phyloP scores from a whole-genome alignment of 495 filamentous ascomycete genomes.

The Extremus antarcticus region DNA sequence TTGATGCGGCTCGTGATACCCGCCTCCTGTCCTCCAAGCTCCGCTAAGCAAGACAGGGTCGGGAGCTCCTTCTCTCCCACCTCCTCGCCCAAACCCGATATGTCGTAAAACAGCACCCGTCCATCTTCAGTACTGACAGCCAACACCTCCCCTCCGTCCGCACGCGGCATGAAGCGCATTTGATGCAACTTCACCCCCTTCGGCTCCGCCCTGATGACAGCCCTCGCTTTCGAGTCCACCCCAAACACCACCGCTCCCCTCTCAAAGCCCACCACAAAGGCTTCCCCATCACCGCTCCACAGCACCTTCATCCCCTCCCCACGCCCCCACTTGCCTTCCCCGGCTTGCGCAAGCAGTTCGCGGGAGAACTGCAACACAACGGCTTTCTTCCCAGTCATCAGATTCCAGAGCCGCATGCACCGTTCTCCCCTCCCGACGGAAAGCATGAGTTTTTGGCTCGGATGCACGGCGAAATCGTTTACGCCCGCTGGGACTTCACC shows the following conservation, averaged over 20 bases:
- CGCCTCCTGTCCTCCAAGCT: conserved; percentile 62
- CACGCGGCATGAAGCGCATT: conserved; percentile 52
- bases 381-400: conserved; percentile 92
- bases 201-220: conserved; percentile 53
- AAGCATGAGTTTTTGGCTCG: conserved; percentile 90
- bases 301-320: conserved; percentile 77
- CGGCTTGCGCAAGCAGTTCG: conserved; percentile 54
- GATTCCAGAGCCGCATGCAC: conserved; percentile 89
- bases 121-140: conserved; percentile 90
- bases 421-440: conserved; percentile 79
- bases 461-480: conserved; percentile 91
- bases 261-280: conserved; percentile 85
- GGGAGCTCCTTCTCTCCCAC: conserved; percentile 29
- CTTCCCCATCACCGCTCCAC: conserved; percentile 67
- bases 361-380: conserved; percentile 75
- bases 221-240: conserved; percentile 72
- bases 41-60: conserved; percentile 48
- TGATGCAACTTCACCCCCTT: conserved; percentile 67
- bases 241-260: conserved; percentile 75
- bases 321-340: conserved; percentile 61
- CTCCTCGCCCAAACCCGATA: conserved; percentile 23
- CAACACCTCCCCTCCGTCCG: conserved; percentile 43
- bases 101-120: conserved; percentile 73
- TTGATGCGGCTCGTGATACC: conserved; percentile 67
- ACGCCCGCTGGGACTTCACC: conserved; percentile 80